Evolutionary conservation across 2,329 filamentous ascomycete species (phyloP).

Genomic region (Geosmithia putterillii): DNA sequence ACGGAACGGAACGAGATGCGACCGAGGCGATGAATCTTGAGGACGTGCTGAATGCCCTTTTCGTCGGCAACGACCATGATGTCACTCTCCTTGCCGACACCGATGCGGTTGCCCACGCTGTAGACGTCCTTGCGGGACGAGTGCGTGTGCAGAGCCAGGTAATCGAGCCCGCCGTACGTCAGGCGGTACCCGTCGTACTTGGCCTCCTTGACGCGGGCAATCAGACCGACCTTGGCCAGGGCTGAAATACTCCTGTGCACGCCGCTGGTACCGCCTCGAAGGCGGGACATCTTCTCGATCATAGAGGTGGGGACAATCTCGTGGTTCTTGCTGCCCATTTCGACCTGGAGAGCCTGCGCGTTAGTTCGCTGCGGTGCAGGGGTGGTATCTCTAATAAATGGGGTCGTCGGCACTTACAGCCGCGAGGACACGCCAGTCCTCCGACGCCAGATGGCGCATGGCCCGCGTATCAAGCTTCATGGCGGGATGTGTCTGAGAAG

Average conservation of each 20-base stretch:
- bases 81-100: slow-evolving; percentile 95
- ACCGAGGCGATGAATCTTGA: slow-evolving; percentile 93
- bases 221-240: slow-evolving; percentile 83
- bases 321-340: slow-evolving; percentile 91
- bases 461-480: slow-evolving; percentile 97
- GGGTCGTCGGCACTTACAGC: slow-evolving; percentile 72
- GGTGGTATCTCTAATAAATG: no score
- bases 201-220: slow-evolving; percentile 86
- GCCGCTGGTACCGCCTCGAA: slow-evolving; percentile 64
- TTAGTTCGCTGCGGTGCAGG: slow-evolving; percentile 20
- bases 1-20: slow-evolving; percentile 95
- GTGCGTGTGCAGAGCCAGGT: slow-evolving; percentile 87
- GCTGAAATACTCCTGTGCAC: slow-evolving; percentile 81
- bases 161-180: slow-evolving; percentile 93
- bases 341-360: slow-evolving; percentile 49
- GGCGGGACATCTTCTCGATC: slow-evolving; percentile 72
- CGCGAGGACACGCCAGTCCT: slow-evolving; percentile 92
- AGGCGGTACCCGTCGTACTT: slow-evolving; percentile 96
- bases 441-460: slow-evolving; percentile 79
- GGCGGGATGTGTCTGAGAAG: slow-evolving; percentile 11
- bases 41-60: slow-evolving; percentile 61
- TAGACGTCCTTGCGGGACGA: slow-evolving; percentile 71
- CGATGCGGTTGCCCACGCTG: slow-evolving; percentile 87
- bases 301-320: slow-evolving; percentile 87
- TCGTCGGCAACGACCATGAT: slow-evolving; percentile 87